Conservation (phyloP, 371 early-diverging fungal species). For the Mucor piriformis region DNA sequence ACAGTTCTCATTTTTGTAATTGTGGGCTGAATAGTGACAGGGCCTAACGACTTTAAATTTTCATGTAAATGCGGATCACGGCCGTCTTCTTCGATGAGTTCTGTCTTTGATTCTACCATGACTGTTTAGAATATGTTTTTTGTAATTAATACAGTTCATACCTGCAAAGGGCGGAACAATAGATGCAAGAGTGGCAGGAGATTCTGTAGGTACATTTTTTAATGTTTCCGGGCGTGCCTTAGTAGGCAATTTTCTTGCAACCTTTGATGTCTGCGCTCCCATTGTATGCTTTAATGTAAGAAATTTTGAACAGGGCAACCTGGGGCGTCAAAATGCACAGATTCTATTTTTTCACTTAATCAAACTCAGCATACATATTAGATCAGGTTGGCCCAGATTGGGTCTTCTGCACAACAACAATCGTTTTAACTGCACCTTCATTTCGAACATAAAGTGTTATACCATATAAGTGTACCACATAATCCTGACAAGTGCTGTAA, state of each 20-base stretch:
- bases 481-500: too few species aligned
- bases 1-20: conserved; percentile 41
- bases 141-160: not conserved
- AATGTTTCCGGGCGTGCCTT: conserved; percentile 36
- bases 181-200: conserved; percentile 30
- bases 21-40: conserved; percentile 41
- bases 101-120: conserved; percentile 21
- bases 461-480: too few species aligned
- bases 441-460: too few species aligned
- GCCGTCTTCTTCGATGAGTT: conserved; percentile 35
- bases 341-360: not conserved
- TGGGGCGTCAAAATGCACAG: not conserved
- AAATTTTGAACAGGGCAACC: not conserved
- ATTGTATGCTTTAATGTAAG: conserved; percentile 22
- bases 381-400: too few species aligned
- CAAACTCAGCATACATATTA: not conserved
- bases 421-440: too few species aligned
- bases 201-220: conserved; percentile 30
- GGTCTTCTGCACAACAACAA: too few species aligned
- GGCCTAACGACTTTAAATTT: conserved; percentile 37
- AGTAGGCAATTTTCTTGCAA: conserved; percentile 41
- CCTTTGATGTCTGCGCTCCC: conserved; percentile 52
- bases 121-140: not conserved
- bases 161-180: conserved; percentile 9
- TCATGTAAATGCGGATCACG: conserved; percentile 44